These are phyloP conservation scores for Rhizomucor pusillus DNA, from an alignment of 371 early-diverging fungal genomes.

Conservation along the genomic window DNA sequence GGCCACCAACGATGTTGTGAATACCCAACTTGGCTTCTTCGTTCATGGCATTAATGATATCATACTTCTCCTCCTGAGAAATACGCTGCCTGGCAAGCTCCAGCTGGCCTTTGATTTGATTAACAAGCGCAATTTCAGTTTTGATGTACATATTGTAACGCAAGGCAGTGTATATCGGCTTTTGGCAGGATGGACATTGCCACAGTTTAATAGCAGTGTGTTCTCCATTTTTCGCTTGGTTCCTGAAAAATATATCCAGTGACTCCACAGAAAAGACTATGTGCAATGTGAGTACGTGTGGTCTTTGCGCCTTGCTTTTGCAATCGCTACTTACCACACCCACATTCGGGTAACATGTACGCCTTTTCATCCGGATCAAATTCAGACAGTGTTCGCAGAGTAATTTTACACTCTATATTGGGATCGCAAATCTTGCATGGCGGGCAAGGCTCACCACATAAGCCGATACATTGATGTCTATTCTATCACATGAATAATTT, in stretches of 20 bases:
- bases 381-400: conserved; percentile 32
- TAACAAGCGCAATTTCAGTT: conserved; percentile 37
- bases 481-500: no score
- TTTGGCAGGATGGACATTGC: conserved; percentile 47
- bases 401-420: conserved; percentile 29
- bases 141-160: conserved; percentile 46
- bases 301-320: background rate
- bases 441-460: conserved; percentile 50
- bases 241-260: conserved; percentile 40
- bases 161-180: conserved; percentile 34
- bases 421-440: conserved; percentile 35
- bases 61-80: conserved; percentile 23
- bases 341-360: conserved; percentile 48
- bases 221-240: conserved; percentile 37
- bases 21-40: conserved; percentile 25
- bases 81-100: conserved; percentile 26
- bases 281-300: background rate
- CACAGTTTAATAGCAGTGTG: conserved; percentile 49
- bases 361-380: conserved; percentile 30
- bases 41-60: conserved; percentile 49
- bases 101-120: conserved; percentile 34
- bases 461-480: conserved; percentile 43
- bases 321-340: conserved; percentile 35
- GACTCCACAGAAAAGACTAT: conserved; percentile 39
- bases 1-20: conserved; percentile 44